Evolutionary conservation across 2,329 filamentous ascomycete species (phyloP).

Genomic region (Exophiala sp.): DNA sequence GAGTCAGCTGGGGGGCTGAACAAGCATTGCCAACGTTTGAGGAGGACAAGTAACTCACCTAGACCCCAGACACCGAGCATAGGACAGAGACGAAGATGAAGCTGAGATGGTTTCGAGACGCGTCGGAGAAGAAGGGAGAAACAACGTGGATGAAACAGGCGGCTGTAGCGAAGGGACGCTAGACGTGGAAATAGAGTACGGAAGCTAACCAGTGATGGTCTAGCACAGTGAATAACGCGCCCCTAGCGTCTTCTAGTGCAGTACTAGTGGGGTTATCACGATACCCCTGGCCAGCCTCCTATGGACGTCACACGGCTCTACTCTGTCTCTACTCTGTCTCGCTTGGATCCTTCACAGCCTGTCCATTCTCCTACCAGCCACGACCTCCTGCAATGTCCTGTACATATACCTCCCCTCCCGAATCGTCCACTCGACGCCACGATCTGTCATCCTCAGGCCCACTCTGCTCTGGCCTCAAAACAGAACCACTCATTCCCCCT

Average conservation of each 20-base stretch:
- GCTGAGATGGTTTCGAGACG: conserved; percentile 24
- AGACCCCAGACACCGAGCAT: conserved; percentile 14
- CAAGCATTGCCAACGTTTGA: conserved; percentile 27
- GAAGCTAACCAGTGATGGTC: not conserved
- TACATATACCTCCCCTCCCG: not conserved
- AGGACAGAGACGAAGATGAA: conserved; percentile 20
- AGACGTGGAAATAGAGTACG: conserved; percentile 1
- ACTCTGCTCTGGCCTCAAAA: not conserved
- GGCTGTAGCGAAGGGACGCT: conserved; percentile 11
- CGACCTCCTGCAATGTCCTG: conserved; percentile 16
- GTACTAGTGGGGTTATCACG: not conserved
- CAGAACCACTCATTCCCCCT: not conserved
- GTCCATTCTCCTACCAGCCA: not conserved
- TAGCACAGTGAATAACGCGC: not conserved
- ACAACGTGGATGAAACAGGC: conserved; percentile 19
- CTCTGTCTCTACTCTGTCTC: too few species aligned
- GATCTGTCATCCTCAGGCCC: not conserved
- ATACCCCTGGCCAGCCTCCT: conserved; percentile 7
- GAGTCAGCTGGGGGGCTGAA: conserved; percentile 2
- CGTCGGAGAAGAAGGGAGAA: conserved; percentile 16
- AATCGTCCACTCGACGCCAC: not conserved
- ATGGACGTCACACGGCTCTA: conserved; percentile 14
- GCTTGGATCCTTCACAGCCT: not conserved
- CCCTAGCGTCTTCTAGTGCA: conserved; percentile 5
- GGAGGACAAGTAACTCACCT: conserved; percentile 6